phyloP scores from a whole-genome alignment of 345 rosid genomes.

The Dimocarpus longan region DNA sequence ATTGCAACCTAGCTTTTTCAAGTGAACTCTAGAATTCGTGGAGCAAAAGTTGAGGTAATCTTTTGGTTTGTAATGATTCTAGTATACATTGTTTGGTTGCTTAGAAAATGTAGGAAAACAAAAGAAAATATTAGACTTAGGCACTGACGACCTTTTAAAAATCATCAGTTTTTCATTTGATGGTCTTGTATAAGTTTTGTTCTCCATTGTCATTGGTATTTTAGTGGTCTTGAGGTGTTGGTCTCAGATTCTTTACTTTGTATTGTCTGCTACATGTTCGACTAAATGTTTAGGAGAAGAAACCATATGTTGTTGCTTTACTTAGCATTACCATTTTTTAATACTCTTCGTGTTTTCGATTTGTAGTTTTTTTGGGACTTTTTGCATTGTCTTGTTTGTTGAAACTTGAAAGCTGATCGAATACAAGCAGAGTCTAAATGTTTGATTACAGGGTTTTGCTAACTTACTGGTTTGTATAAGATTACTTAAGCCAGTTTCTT shows the following conservation, averaged over 20 bases:
- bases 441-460: too few species aligned
- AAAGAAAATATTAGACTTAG: not conserved
- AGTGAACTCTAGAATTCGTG: not conserved
- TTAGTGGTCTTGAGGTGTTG: not conserved
- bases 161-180: not conserved
- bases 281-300: not conserved
- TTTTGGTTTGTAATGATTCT: not conserved
- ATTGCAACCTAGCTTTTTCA: too few species aligned
- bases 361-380: too few species aligned
- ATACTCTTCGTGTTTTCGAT: too few species aligned
- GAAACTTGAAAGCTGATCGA: too few species aligned
- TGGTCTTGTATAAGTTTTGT: not conserved
- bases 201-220: not conserved
- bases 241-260: not conserved
- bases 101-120: not conserved
- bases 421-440: too few species aligned
- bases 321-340: not conserved
- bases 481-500: too few species aligned
- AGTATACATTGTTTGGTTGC: not conserved
- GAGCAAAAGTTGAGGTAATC: not conserved
- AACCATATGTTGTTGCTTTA: not conserved
- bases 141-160: not conserved
- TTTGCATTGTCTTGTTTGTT: too few species aligned
- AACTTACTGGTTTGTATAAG: too few species aligned
- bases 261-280: not conserved